Evolutionary conservation across 75 land plant genomes (phyloP).

Genomic region (Selaginella tamariscina): DNA sequence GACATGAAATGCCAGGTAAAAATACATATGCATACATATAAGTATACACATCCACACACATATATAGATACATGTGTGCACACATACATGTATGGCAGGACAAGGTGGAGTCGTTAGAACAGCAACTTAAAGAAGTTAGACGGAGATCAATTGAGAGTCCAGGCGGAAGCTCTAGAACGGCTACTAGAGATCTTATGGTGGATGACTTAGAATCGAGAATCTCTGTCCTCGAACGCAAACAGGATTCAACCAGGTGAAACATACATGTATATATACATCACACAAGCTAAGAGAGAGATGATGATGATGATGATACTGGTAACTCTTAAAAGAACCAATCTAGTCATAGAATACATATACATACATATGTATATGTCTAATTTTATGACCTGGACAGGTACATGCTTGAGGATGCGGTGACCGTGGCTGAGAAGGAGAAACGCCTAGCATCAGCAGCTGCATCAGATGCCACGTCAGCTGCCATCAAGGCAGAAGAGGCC

Average conservation of each 20-base stretch:
- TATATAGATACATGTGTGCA: too few relatives aligned
- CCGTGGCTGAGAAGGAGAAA: conserved; percentile 12
- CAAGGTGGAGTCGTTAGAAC: neutral
- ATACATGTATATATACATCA: conserved; percentile 14
- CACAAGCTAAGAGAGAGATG: conserved; percentile 17
- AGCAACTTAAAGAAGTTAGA: conserved; percentile 16
- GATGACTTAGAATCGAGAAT: conserved; percentile 12
- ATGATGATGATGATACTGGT: conserved; percentile 23
- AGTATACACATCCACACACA: too few relatives aligned
- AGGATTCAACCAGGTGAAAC: neutral
- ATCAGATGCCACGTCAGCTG: conserved; percentile 10
- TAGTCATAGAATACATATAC: too few relatives aligned
- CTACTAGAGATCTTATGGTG: conserved; percentile 4
- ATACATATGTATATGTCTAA: too few relatives aligned
- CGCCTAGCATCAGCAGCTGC: conserved; percentile 15
- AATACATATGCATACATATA: too few relatives aligned
- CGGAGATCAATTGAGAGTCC: conserved; percentile 10
- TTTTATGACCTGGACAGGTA: neutral
- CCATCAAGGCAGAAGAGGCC: conserved; percentile 19
- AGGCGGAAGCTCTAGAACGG: neutral
- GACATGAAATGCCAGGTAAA: conserved; percentile 1
- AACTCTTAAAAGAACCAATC: too few relatives aligned
- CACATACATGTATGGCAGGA: too few relatives aligned
- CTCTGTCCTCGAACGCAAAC: conserved; percentile 1
- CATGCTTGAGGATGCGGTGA: neutral